Conservation (phyloP, 2,329 filamentous ascomycete species). For the Macrophomina pseudophaseolina region DNA sequence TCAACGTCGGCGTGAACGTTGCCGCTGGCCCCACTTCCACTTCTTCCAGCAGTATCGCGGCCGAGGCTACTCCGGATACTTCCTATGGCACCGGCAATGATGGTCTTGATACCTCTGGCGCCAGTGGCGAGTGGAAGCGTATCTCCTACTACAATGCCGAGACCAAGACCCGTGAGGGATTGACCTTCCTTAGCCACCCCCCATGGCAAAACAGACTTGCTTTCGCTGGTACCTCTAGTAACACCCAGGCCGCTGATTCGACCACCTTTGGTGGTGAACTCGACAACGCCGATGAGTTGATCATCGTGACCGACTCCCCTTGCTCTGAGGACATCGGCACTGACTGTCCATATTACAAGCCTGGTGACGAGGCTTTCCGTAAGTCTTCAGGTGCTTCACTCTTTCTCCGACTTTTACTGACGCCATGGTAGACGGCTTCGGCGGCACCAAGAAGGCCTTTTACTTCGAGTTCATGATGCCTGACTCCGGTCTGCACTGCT, state of each 20-base stretch:
- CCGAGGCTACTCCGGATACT: constrained; percentile 26
- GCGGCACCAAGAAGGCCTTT: constrained; percentile 72
- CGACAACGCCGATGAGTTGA: constrained; percentile 42
- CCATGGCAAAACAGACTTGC: background rate
- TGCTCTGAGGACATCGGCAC: constrained; percentile 44
- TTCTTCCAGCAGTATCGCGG: constrained; percentile 9
- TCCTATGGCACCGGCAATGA: constrained; percentile 32
- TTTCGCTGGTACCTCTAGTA: constrained; percentile 45
- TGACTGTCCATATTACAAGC: constrained; percentile 26
- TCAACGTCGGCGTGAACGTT: constrained; percentile 26
- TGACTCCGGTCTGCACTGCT: constrained; percentile 56
- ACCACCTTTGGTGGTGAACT: constrained; percentile 56
- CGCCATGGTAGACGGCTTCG: constrained; percentile 66
- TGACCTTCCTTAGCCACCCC: constrained; percentile 21
- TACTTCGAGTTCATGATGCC: constrained; percentile 78
- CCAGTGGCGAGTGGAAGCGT: constrained; percentile 36
- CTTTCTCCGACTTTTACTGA: constrained; percentile 1
- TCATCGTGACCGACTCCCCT: constrained; percentile 41
- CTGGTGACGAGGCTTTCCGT: constrained; percentile 26
- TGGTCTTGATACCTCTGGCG: constrained; percentile 11
- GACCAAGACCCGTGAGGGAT: constrained; percentile 11
- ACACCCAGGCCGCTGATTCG: constrained; percentile 52
- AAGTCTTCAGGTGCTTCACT: background rate
- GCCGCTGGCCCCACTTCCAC: background rate
- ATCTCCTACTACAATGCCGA: constrained; percentile 43